phyloP scores from a whole-genome alignment of 805 yeast species.

The Saccharomycopsis capsularis region DNA sequence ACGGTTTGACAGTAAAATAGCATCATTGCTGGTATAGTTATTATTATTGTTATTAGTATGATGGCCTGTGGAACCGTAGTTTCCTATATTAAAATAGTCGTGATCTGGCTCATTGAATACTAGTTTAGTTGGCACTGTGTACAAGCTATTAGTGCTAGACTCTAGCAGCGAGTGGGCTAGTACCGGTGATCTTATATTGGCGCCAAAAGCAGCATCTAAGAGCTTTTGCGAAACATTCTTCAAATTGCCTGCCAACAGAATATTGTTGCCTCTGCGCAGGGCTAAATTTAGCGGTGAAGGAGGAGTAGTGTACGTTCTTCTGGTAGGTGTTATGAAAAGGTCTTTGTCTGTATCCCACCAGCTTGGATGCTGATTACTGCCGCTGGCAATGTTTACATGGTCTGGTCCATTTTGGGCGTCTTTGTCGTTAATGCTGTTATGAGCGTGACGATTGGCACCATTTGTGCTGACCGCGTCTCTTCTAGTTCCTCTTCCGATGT shows the following conservation, averaged over 20 bases:
- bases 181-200: conserved; percentile 16
- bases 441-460: neutral
- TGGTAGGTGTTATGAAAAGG: neutral
- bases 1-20: too few species aligned
- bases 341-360: neutral
- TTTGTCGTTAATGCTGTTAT: neutral
- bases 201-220: conserved; percentile 12
- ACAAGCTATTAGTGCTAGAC: neutral
- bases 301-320: neutral
- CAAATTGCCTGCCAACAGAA: neutral
- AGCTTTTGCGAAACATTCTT: conserved; percentile 7
- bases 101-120: neutral
- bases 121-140: conserved; percentile 1
- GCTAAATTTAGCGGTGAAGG: neutral
- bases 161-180: neutral
- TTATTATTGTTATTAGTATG: neutral
- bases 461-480: neutral
- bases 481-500: neutral
- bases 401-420: neutral
- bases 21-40: too few species aligned
- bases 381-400: too few species aligned
- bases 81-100: conserved; percentile 7
- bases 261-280: too few species aligned
- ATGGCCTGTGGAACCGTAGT: conserved; percentile 5
- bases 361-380: too few species aligned